Evolutionary conservation across 208 protist species (phyloP), one percentile per base, ranked within the genome.

Genomic region (Wallacemonas sp.): DNA sequence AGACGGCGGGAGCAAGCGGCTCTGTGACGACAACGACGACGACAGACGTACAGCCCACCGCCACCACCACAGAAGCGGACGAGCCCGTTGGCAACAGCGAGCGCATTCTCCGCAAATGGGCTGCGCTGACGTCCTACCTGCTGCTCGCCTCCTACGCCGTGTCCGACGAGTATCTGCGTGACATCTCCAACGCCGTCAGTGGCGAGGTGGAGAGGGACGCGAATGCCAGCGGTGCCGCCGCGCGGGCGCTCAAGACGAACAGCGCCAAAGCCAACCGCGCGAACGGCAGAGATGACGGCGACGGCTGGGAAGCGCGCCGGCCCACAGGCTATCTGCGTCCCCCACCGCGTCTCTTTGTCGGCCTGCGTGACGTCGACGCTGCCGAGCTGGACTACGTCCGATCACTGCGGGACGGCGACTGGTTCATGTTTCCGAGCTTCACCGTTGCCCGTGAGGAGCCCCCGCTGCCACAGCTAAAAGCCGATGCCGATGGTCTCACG

Each of bases 381-480:
- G 72, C 70, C 6, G 83, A 89, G 62, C 78, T 91, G 29, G 47
- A 78, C 27, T 65, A 74, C 67, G 52, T 88, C 27, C 70, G 65
- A 34, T 21, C 63, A 26, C 60, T 94, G 47, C 49, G 70, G 17
- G 72, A 76, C 9, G 77, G 72, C 43, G 76, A 81, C 26, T 91
- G 87, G 85, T 92, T 88, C 64, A 78, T 94, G 71, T 77, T 96
- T 44, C 83, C 90, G 9, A 72, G 39, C 69, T 71, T 90, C 47
- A 44, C 66, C n/a, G 39, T 88, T 33, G 89, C 76, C 23, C 73
- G 79, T n/a, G 67, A 90, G 65, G 30, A 56, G 23, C 57, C 49
- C 29, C 61, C 70, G 1, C 66, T 48, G 19, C 34, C 60, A 27
- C 64, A 55, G 27, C 9, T 36, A 1, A 34, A 44, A n/a, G 27